phyloP scores from a whole-genome alignment of 2,329 filamentous ascomycete genomes.

The Fusarium odoratissimum region DNA sequence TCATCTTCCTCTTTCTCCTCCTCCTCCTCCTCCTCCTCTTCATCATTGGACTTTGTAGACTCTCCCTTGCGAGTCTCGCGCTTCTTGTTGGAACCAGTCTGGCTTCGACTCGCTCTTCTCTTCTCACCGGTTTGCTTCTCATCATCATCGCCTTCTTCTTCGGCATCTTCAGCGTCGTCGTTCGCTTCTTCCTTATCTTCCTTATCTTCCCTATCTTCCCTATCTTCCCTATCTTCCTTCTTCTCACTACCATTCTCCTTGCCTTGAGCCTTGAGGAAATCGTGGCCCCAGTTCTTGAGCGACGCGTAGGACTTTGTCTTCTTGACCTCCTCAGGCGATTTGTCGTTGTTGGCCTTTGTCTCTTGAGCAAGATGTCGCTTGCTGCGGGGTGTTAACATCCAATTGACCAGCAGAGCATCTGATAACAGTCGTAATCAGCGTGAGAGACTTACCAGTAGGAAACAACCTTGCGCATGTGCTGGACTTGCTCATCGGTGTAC shows the following conservation, averaged over 20 bases:
- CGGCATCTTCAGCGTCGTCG: background rate
- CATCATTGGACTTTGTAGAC: slow-evolving; percentile 34
- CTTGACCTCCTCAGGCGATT: slow-evolving; percentile 57
- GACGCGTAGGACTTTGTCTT: slow-evolving; percentile 67
- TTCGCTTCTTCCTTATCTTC: slow-evolving; percentile 20
- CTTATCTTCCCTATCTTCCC: slow-evolving; percentile 23
- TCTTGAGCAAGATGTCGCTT: slow-evolving; percentile 76
- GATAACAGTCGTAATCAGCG: background rate
- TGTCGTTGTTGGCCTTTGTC: slow-evolving; percentile 66
- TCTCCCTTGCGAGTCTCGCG: slow-evolving; percentile 46
- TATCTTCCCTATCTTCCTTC: slow-evolving; percentile 15
- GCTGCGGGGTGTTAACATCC: slow-evolving; percentile 33
- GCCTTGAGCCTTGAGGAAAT: slow-evolving; percentile 57
- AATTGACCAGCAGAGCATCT: fast-evolving
- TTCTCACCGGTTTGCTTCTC: slow-evolving; percentile 43
- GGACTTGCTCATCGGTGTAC: slow-evolving; percentile 66
- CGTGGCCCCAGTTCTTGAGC: slow-evolving; percentile 72
- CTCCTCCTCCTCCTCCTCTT: slow-evolving; percentile 18
- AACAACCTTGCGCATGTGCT: slow-evolving; percentile 72
- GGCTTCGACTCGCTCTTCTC: slow-evolving; percentile 37
- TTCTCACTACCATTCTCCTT: slow-evolving; percentile 16
- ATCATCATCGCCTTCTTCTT: slow-evolving; percentile 24
- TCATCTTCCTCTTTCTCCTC: slow-evolving; percentile 17
- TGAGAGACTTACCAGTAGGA: slow-evolving; percentile 62
- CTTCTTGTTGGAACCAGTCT: slow-evolving; percentile 48